A percentile compares a stretch with the other conserved stretches of the same genome.
phyloP scores from a whole-genome alignment of 331 rosid species.

The Cucumis variabilis region DNA sequence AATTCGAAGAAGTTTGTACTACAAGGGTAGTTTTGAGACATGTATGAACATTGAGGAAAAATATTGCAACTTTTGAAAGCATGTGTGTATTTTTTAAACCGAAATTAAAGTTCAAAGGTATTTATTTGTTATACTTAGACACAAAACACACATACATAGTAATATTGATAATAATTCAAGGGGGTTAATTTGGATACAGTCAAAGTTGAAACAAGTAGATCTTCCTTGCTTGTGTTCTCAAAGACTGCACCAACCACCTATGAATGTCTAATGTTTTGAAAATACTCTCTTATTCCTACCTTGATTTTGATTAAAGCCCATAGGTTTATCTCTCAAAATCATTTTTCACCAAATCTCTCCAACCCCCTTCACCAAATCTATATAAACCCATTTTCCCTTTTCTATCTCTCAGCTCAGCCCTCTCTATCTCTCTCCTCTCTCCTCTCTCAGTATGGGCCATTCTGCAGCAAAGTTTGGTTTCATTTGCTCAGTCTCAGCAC shows the following conservation, averaged over 20 bases:
- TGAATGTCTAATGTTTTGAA: background rate
- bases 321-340: background rate
- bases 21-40: too few relatives aligned
- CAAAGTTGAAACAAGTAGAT: background rate
- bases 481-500: conserved; percentile 1
- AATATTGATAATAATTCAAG: too few relatives aligned
- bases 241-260: conserved; percentile 15
- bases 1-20: too few relatives aligned
- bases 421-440: conserved; percentile 2
- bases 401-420: background rate
- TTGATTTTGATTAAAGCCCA: conserved; percentile 21
- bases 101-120: too few relatives aligned
- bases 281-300: conserved; percentile 14
- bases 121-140: too few relatives aligned
- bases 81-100: too few relatives aligned
- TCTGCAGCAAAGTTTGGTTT: conserved; percentile 20
- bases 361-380: background rate
- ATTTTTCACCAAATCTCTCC: conserved; percentile 25
- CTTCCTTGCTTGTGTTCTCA: background rate
- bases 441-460: background rate
- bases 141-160: too few relatives aligned
- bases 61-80: too few relatives aligned
- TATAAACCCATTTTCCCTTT: conserved; percentile 15
- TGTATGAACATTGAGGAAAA: too few relatives aligned
- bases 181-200: too few relatives aligned